Percentiles rank a stretch among this genome's conserved stretches.
Conservation (phyloP, 768 basidiomycete genomes). For the Lactarius hengduanensis region DNA sequence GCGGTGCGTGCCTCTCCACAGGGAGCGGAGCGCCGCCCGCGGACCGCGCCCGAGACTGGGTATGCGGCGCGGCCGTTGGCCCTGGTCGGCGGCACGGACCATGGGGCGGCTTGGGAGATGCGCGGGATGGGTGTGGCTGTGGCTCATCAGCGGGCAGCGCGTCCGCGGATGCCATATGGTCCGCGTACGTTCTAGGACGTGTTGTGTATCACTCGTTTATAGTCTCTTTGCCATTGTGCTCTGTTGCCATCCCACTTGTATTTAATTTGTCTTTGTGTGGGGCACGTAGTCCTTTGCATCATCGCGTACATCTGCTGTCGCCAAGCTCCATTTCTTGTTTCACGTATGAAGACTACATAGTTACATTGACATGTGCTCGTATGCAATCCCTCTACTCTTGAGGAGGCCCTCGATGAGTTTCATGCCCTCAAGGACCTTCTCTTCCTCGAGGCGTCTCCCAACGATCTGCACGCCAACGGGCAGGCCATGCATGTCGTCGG, state of each 20-base stretch:
- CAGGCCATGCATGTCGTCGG: conserved; percentile 62
- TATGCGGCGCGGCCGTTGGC: not conserved
- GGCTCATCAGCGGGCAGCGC: conserved; percentile 9
- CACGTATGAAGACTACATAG: not conserved
- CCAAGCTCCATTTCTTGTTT: not conserved
- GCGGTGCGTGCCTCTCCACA: not conserved
- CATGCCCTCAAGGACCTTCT: conserved; percentile 71
- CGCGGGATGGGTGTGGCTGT: conserved; percentile 2
- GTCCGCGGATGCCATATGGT: conserved; percentile 1
- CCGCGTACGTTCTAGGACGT: not conserved
- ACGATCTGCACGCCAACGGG: conserved; percentile 67
- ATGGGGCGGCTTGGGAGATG: not conserved
- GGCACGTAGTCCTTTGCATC: not conserved
- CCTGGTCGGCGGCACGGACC: conserved; percentile 5
- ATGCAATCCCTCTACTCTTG: conserved; percentile 7
- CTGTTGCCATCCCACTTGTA: not conserved
- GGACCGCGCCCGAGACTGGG: not conserved
- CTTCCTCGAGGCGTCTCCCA: conserved; percentile 64
- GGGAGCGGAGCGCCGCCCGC: not conserved
- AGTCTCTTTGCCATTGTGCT: not conserved
- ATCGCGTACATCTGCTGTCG: not conserved
- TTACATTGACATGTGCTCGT: conserved; percentile 5
- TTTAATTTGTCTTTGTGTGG: not conserved
- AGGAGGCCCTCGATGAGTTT: conserved; percentile 47
- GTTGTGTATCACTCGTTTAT: not conserved